Conservation (phyloP, 106 monocot species). For the Cymbidium sinense region DNA sequence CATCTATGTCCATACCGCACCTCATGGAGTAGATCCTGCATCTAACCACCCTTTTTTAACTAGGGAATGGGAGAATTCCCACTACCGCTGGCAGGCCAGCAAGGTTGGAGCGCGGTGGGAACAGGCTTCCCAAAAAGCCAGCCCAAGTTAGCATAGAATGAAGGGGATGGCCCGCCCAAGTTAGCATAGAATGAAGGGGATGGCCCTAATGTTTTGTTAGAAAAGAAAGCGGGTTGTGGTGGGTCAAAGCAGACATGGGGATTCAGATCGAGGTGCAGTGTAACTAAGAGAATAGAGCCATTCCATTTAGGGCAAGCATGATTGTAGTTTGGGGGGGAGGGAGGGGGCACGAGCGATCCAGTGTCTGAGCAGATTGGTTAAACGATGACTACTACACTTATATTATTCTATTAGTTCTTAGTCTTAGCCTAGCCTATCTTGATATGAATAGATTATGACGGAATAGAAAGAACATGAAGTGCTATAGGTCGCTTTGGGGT, state of each 20-base stretch:
- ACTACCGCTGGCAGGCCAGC: neutral
- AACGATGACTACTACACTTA: conserved; percentile 1
- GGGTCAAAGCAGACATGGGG: too few relatives aligned
- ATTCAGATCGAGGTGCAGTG: too few relatives aligned
- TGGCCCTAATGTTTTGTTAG: too few relatives aligned
- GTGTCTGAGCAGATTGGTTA: neutral
- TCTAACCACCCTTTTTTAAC: neutral
- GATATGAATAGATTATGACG: too few relatives aligned
- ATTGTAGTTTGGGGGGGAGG: conserved; percentile 14
- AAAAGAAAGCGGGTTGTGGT: too few relatives aligned
- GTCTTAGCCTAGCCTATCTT: too few relatives aligned
- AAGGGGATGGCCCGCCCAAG: neutral
- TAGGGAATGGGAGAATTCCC: neutral
- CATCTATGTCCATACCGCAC: neutral
- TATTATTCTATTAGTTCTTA: neutral
- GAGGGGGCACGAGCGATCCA: conserved; percentile 9
- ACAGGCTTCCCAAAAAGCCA: conserved; percentile 11
- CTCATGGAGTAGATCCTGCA: neutral
- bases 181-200: too few relatives aligned
- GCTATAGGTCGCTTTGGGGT: neutral
- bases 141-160: conserved; percentile 6
- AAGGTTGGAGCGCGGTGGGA: neutral
- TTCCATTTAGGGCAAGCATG: conserved; percentile 14
- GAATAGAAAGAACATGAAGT: neutral
- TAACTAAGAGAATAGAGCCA: conserved; percentile 4